phyloP scores from a whole-genome alignment of 108 stramenopile genomes.

The Schizochytrium sp. region DNA sequence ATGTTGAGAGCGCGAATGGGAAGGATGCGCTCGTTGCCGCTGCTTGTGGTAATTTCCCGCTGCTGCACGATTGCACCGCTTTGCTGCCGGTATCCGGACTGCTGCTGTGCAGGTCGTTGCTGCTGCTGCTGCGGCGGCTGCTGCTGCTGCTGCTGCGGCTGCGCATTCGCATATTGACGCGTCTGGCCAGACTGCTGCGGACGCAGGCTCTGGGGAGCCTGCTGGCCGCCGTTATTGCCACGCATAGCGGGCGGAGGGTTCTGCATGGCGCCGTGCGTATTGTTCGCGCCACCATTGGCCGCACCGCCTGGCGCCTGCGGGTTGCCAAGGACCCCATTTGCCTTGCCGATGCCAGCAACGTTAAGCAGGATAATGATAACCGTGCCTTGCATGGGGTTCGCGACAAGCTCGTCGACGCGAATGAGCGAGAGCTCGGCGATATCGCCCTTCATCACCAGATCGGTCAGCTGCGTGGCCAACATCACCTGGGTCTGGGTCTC shows the following conservation, averaged over 20 bases:
- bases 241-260: not conserved
- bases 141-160: not conserved
- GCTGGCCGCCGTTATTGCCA: not conserved
- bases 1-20: constrained; percentile 46
- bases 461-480: constrained; percentile 43
- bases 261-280: not conserved
- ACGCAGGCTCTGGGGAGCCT: not conserved
- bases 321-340: not conserved
- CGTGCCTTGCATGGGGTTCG: constrained; percentile 30
- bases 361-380: constrained; percentile 30
- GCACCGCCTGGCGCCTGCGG: not conserved
- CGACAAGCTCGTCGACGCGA: constrained; percentile 24
- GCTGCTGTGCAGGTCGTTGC: not conserved
- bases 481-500: constrained; percentile 29
- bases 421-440: constrained; percentile 20
- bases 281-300: not conserved
- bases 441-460: constrained; percentile 16
- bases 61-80: not conserved
- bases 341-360: not conserved
- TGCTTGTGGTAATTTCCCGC: not conserved
- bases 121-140: not conserved
- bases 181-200: not conserved
- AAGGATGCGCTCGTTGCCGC: not conserved
- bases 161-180: not conserved
- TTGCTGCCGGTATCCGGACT: not conserved